Conservation (phyloP, 257 asterid genomes). For the Primulina eburnea region DNA sequence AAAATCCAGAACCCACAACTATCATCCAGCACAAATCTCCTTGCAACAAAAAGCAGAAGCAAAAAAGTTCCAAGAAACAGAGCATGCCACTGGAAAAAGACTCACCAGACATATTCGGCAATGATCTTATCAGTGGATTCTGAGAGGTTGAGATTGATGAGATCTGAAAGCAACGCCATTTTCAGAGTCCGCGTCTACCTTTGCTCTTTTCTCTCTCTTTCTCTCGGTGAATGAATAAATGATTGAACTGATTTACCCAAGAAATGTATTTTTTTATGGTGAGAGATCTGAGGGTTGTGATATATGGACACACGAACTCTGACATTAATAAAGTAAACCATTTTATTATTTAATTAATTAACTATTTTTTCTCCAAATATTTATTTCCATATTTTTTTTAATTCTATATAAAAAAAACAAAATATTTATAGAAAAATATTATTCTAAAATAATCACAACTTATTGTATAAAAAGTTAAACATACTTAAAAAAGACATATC, state of each 20-base stretch:
- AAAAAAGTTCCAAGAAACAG: constrained; percentile 14
- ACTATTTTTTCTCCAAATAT: too few species aligned
- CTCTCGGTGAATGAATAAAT: not conserved
- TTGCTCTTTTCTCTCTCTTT: not conserved
- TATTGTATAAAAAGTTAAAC: too few species aligned
- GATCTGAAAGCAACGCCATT: constrained; percentile 50
- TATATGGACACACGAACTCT: not conserved
- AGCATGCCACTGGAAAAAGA: constrained; percentile 9
- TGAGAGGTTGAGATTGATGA: constrained; percentile 50
- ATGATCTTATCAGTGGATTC: constrained; percentile 42
- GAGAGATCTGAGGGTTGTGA: not conserved
- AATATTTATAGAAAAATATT: too few species aligned
- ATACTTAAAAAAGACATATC: too few species aligned
- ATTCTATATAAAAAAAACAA: too few species aligned
- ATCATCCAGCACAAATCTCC: not conserved
- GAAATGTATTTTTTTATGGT: not conserved
- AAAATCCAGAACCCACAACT: not conserved
- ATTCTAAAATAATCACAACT: too few species aligned
- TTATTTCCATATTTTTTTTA: too few species aligned
- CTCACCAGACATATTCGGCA: constrained; percentile 66
- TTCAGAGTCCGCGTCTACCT: not conserved
- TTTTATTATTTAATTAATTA: too few species aligned
- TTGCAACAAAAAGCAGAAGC: not conserved
- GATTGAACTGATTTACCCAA: not conserved
- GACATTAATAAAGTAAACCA: not conserved